phyloP scores from a whole-genome alignment of 1,284 basidiomycete species.

The Agroathelia rolfsii region DNA sequence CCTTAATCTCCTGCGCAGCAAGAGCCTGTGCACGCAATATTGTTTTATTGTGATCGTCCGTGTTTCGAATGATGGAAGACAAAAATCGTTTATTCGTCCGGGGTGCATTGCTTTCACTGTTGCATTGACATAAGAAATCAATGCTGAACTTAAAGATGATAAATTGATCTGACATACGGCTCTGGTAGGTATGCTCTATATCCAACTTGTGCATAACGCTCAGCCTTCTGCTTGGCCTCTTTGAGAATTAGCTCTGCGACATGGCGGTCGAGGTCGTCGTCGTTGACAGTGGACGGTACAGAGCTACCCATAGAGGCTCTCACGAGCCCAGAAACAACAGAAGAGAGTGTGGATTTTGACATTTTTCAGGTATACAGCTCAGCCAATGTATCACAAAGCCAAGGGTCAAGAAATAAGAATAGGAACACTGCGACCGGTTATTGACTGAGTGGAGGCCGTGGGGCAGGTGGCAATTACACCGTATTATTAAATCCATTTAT shows the following conservation, averaged over 20 bases:
- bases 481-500: too few relatives aligned
- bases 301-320: slow-evolving; percentile 72
- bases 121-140: background rate
- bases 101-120: slow-evolving; percentile 55
- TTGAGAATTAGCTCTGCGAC: slow-evolving; percentile 82
- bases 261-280: slow-evolving; percentile 81
- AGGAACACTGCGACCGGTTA: too few relatives aligned
- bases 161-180: slow-evolving; percentile 21
- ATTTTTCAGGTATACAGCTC: slow-evolving; percentile 12
- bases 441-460: too few relatives aligned
- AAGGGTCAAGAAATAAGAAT: background rate
- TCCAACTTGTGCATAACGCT: slow-evolving; percentile 54
- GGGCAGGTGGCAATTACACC: too few relatives aligned
- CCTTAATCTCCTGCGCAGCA: slow-evolving; percentile 63
- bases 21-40: slow-evolving; percentile 69
- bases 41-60: slow-evolving; percentile 86
- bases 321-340: slow-evolving; percentile 78
- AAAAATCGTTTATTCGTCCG: slow-evolving; percentile 89
- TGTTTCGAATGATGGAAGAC: slow-evolving; percentile 77
- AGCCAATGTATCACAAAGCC: background rate
- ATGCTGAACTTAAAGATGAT: slow-evolving; percentile 7
- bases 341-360: slow-evolving; percentile 53
- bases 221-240: slow-evolving; percentile 85
- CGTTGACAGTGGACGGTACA: slow-evolving; percentile 52
- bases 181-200: slow-evolving; percentile 58